Evolutionary conservation across 2,329 filamentous ascomycete genomes (phyloP), one percentile per base, ranked within the genome.

Genomic region (Aspergillus costaricaensis): DNA sequence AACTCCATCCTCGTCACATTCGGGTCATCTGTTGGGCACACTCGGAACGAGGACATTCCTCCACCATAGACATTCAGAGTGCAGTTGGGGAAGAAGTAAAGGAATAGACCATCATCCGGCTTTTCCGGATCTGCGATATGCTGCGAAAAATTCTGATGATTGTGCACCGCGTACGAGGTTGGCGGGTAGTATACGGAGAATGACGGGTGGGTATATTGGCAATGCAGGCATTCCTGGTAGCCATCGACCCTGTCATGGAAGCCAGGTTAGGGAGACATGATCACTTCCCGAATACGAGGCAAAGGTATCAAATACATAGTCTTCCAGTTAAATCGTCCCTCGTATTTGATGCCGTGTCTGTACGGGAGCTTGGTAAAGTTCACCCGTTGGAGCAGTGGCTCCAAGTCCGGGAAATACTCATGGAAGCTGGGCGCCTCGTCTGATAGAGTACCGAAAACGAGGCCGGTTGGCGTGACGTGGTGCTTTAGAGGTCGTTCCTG

Each of bases 281-380:
- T 21, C 65, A 15, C 12, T 17, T 30, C 5, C 25, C n/a, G 47
- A 50, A 50, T 19, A 50, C 47, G 47, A 50, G 47, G 47, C 5
- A 27, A 8, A 25, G 30, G 25, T 17, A 27, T 27, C 15, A 30
- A 17, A 17, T 70, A 81, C 82, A 85, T 85, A 0, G 83, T 85
- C 67, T 85, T 85, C 83, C 83, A 85, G 68, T 86, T 86, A 74
- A 86, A 85, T 0, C 77, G 76, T 3, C 84, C 83, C 54, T 82
- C 77, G 58, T 86, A 86, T n/a, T 77, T 79, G 63, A 86, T 82
- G 47, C 81, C 82, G 21, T 79, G 77, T 3, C 82, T 77, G 63
- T 84, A 76, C 0, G 82, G 82, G 2, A 84, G 74, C 57, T 80
- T 77, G 4, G 82, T 84, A 67, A 86, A 86, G 60, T 86, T 81